phyloP scores from a whole-genome alignment of 2,329 filamentous ascomycete genomes.

The Coniella lustricola region DNA sequence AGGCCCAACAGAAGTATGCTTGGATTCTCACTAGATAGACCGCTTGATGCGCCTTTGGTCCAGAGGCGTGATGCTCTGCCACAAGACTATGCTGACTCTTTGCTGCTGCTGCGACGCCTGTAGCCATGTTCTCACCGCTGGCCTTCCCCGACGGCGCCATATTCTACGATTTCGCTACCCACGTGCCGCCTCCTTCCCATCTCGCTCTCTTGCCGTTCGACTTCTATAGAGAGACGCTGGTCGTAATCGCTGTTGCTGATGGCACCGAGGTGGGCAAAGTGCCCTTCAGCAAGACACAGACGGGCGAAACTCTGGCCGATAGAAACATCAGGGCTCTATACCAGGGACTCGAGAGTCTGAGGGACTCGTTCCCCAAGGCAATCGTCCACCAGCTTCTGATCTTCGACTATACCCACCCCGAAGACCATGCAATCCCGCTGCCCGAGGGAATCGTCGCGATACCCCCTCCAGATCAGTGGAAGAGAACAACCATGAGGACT shows the following conservation, averaged over 20 bases:
- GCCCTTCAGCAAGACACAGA: slow-evolving; percentile 48
- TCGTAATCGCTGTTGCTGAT: slow-evolving; percentile 79
- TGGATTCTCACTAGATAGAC: neutral
- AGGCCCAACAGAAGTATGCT: slow-evolving; percentile 74
- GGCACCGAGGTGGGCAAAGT: slow-evolving; percentile 58
- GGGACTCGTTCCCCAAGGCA: slow-evolving; percentile 67
- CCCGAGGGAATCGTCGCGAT: slow-evolving; percentile 65
- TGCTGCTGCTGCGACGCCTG: slow-evolving; percentile 7
- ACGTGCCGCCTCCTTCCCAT: slow-evolving; percentile 72
- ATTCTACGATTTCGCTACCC: slow-evolving; percentile 79
- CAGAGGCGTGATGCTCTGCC: too few relatives aligned
- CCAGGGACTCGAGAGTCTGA: slow-evolving; percentile 63
- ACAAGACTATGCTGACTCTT: slow-evolving; percentile 12
- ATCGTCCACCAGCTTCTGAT: slow-evolving; percentile 72
- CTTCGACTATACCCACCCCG: slow-evolving; percentile 60
- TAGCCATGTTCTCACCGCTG: slow-evolving; percentile 90
- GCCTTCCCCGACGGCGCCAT: slow-evolving; percentile 81
- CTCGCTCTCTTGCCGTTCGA: slow-evolving; percentile 82
- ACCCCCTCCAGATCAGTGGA: slow-evolving; percentile 60
- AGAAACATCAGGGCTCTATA: slow-evolving; percentile 52
- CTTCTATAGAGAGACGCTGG: slow-evolving; percentile 75
- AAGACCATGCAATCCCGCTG: slow-evolving; percentile 44
- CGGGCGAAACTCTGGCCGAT: slow-evolving; percentile 47
- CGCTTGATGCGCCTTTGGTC: too few relatives aligned
- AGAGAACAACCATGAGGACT: slow-evolving; percentile 73